Evolutionary conservation across 169 alveolate species (phyloP), one percentile per base, ranked within the genome.

Genomic region (Eimeria sp.): DNA sequence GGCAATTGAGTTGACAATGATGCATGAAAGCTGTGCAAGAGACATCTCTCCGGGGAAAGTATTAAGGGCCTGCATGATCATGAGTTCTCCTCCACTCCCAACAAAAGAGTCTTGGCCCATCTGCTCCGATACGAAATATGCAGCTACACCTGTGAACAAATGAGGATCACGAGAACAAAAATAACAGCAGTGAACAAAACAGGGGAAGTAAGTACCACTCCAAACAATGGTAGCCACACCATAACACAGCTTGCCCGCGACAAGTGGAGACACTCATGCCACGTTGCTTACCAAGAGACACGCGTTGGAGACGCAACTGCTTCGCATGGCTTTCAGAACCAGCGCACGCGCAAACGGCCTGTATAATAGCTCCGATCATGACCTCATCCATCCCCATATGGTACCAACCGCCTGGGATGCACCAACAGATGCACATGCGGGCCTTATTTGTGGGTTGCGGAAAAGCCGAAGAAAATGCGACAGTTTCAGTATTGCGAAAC

Each of bases 291-390:
- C 93, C 98, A 54, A 97, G 95, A 65, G 96, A 96, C 40, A 96
- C 97, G 30, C 98, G 95, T 97, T 96, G 97, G 7, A 97, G 94
- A n/a, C 98, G 97, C 54, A 97, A 95, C 84, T 97, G 98, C 87
- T 96, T 96, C 30, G 96, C 97, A 83, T 97, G 97, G 86, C 82
- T 90, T 89, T 97, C 98, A 94, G 89, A 91, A 22, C 95, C 95
- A n/a, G 97, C 97, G 67, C 96, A 95, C 2, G 97, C 96, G 82
- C 97, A 95, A 18, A 95, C 92, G 25, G 97, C 97, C 76, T 95
- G 97, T 13, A 87, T 84, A 51, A 95, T 90, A 9, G 97, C 97
- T n/a, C 91, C 97, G 70, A 95, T 92, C 97, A 95, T 95, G 61
- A 70, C 96, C 84, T 89, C 95, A 65, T 95, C 97, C 97, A 95